Evolutionary conservation across 78 protist genomes (phyloP).

Genomic region (Chrysochromulina parva): DNA sequence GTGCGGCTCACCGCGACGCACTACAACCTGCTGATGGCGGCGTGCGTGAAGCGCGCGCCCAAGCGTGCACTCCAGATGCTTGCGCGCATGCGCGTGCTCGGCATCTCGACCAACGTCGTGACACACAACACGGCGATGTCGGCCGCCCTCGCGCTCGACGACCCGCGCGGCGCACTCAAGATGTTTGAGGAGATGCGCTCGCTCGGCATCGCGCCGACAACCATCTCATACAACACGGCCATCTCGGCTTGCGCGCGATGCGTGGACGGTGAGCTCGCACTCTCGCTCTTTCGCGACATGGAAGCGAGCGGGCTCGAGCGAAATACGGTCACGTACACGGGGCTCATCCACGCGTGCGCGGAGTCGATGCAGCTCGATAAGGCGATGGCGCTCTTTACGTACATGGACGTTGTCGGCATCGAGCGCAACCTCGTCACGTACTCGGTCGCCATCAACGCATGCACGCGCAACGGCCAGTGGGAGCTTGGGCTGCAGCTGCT

Average conservation of each 20-base stretch:
- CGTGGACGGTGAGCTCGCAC: too few species aligned
- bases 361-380: neutral
- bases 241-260: neutral
- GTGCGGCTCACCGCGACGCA: neutral
- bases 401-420: constrained; percentile 1
- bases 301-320: neutral
- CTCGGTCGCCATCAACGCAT: neutral
- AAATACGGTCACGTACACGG: neutral
- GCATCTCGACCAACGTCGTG: neutral
- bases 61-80: neutral
- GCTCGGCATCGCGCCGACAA: neutral
- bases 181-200: neutral
- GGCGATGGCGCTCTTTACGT: constrained; percentile 6
- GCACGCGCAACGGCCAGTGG: neutral
- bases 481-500: neutral
- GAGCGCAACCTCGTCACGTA: neutral
- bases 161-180: neutral
- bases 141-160: neutral
- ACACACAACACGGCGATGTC: neutral
- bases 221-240: neutral
- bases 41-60: neutral
- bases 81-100: neutral
- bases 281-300: neutral
- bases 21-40: neutral
- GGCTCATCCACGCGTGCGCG: constrained; percentile 1